phyloP scores from a whole-genome alignment of 768 basidiomycete genomes.

The Trametes punicea region DNA sequence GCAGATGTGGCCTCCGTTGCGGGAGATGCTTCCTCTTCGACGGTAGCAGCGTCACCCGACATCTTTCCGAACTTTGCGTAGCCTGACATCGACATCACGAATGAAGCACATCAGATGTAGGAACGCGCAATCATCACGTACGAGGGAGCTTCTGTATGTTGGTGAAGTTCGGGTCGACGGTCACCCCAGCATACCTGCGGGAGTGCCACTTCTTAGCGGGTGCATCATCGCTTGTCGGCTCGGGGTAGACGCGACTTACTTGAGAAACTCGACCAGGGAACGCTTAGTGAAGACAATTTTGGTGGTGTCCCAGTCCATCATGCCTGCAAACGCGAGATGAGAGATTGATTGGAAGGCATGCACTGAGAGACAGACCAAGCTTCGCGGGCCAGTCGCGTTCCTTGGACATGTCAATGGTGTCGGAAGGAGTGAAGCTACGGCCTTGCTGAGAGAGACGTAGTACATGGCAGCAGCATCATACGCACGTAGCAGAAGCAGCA shows the following conservation, averaged over 20 bases:
- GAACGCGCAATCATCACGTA: slow-evolving; percentile 31
- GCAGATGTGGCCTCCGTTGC: slow-evolving; percentile 5
- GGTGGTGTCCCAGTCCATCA: slow-evolving; percentile 79
- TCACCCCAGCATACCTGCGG: slow-evolving; percentile 65
- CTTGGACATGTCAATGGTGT: slow-evolving; percentile 55
- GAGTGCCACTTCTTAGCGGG: slow-evolving; percentile 14
- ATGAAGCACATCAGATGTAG: neutral
- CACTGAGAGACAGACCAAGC: slow-evolving; percentile 45
- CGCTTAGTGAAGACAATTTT: slow-evolving; percentile 80
- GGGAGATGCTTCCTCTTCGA: slow-evolving; percentile 12
- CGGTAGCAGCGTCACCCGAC: slow-evolving; percentile 29
- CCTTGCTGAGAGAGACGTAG: neutral
- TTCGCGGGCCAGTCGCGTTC: slow-evolving; percentile 71
- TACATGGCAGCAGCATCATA: neutral
- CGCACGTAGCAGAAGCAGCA: slow-evolving; percentile 39
- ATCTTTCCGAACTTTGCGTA: slow-evolving; percentile 70
- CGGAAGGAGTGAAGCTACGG: slow-evolving; percentile 55
- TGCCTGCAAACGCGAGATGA: slow-evolving; percentile 40
- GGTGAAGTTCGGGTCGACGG: slow-evolving; percentile 71
- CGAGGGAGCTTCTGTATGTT: slow-evolving; percentile 77
- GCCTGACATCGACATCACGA: slow-evolving; percentile 37
- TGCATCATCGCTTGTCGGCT: slow-evolving; percentile 6
- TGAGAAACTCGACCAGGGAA: slow-evolving; percentile 71
- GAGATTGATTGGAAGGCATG: neutral
- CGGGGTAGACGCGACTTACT: slow-evolving; percentile 40